Evolutionary conservation across 129 eudicot species (phyloP), one percentile per base, ranked within the genome.

Genomic region (Solidago caesia): DNA sequence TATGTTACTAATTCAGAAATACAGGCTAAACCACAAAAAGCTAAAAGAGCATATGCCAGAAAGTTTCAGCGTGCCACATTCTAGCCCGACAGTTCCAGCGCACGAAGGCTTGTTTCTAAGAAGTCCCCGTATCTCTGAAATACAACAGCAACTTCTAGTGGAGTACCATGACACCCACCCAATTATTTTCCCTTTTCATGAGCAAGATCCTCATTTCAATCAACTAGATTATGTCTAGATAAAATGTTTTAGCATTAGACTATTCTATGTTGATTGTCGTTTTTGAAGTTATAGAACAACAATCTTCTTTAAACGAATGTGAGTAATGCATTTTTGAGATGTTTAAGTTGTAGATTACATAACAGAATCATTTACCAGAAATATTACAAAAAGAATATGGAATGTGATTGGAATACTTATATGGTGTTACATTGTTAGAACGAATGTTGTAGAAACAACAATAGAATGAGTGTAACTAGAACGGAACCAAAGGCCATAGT

Each of bases 1-100:
- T 4, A 39, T 68, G 6, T 68, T 77, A 68, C 42, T 69, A 49
- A 45, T 77, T 58, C 81, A 77, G 81, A 68, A 77, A 69, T 77
- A 59, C 52, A 68, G 81, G 81, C 59, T 77, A 68, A 47, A 16
- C 15, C 64, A 41, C 46, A 27, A 29, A 15, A 65, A 66, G 71
- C 53, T n/a, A 44, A 43, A 33, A 0, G 27, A 2, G 44, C 48
- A 65, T n/a, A 65, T n/a, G 71, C 71, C 21, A 44, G 46, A 64
- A 39, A 7, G 26, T 39, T 64, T 33, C 12, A 5, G 7, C 44
- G 49, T 41, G 33, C 14, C 21, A 42, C 13, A 44, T n/a, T 43
- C 26, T n/a, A 65, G 13, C 51, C 4, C 48, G 1, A 13, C 4
- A 1, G 66, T 26, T 60, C 14, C 44, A 10, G 27, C 5, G 11